phyloP scores from a whole-genome alignment of 1,284 basidiomycete genomes.

The Austroboletus niveus region DNA sequence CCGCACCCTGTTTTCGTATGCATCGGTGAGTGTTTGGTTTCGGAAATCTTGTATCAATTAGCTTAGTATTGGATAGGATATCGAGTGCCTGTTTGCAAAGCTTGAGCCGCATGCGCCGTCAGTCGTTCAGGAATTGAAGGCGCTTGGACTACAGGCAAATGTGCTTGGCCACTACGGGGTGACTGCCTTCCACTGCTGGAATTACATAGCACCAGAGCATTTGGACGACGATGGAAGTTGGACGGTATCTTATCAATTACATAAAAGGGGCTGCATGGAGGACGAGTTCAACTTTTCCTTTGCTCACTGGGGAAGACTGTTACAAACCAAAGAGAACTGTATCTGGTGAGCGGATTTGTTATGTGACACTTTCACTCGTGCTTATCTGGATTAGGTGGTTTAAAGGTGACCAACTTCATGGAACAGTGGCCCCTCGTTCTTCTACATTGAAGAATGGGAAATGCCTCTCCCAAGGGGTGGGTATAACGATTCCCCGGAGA shows the following conservation, averaged over 20 bases:
- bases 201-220: slow-evolving; percentile 11
- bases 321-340: slow-evolving; percentile 6
- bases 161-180: slow-evolving; percentile 5
- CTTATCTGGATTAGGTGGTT: slow-evolving; percentile 9
- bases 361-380: neutral
- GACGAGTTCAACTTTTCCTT: slow-evolving; percentile 14
- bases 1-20: neutral
- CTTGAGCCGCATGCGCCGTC: slow-evolving; percentile 1
- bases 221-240: slow-evolving; percentile 3
- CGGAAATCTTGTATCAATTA: neutral
- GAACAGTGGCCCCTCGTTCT: slow-evolving; percentile 4
- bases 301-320: neutral
- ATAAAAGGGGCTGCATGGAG: neutral
- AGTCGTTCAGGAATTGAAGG: neutral
- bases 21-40: neutral
- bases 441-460: neutral
- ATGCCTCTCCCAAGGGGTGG: slow-evolving; percentile 1
- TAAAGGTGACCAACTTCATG: slow-evolving; percentile 6
- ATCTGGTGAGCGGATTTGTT: neutral
- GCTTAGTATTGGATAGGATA: slow-evolving; percentile 1
- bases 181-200: slow-evolving; percentile 6
- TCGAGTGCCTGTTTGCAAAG: slow-evolving; percentile 2
- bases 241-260: slow-evolving; percentile 5
- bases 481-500: slow-evolving; percentile 2
- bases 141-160: neutral